Evolutionary conservation across 2,329 filamentous ascomycete genomes (phyloP).

Genomic region (Neodidymelliopsis sp.): DNA sequence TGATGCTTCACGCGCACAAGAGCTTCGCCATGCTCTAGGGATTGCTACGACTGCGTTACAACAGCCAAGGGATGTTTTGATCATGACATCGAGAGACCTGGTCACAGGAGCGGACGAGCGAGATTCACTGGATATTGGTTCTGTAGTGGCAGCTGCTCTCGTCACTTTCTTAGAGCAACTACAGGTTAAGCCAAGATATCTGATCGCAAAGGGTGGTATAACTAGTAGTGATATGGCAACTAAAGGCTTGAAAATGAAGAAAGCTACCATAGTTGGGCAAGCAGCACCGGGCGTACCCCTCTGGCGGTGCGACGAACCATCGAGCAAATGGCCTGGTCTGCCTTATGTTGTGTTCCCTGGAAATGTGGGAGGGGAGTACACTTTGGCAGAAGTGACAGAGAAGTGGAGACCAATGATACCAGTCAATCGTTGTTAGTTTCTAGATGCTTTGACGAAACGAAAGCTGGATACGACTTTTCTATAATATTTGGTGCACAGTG

Average conservation of each 20-base stretch:
- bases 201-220: slow-evolving; percentile 68
- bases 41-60: slow-evolving; percentile 42
- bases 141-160: slow-evolving; percentile 59
- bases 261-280: slow-evolving; percentile 64
- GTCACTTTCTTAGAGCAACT: slow-evolving; percentile 59
- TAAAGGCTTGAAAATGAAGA: slow-evolving; percentile 62
- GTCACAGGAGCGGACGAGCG: slow-evolving; percentile 59
- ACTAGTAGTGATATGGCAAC: slow-evolving; percentile 67
- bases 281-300: slow-evolving; percentile 65
- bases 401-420: slow-evolving; percentile 21
- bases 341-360: slow-evolving; percentile 67
- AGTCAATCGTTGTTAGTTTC: slow-evolving; percentile 20
- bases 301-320: slow-evolving; percentile 64
- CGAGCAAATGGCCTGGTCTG: slow-evolving; percentile 59
- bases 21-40: slow-evolving; percentile 48
- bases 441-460: background rate
- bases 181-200: slow-evolving; percentile 60
- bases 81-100: slow-evolving; percentile 66
- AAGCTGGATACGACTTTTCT: no score
- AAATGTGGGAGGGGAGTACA: slow-evolving; percentile 58
- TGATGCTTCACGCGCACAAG: slow-evolving; percentile 42
- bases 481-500: no score
- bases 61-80: slow-evolving; percentile 60
- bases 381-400: slow-evolving; percentile 21
- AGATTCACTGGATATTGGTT: slow-evolving; percentile 63